These are phyloP conservation scores for Microbotryomycetes sp. DNA, from an alignment of 1,284 basidiomycete genomes.

Conservation along the genomic window DNA sequence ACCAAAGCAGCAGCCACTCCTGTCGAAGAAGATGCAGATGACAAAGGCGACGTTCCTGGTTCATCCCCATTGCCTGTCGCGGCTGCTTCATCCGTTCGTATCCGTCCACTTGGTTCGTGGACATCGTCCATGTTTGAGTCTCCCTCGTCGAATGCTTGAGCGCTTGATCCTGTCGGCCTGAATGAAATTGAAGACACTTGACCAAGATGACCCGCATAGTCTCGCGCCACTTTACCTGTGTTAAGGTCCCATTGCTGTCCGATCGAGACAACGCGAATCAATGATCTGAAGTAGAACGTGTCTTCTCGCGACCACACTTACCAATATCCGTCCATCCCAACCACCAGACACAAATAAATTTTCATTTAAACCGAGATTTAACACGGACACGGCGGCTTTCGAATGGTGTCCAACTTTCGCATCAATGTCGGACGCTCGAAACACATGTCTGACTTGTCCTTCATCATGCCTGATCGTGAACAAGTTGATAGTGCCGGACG, in stretches of 20 bases:
- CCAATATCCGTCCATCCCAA: constrained; percentile 87
- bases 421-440: constrained; percentile 42
- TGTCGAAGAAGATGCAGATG: constrained; percentile 4
- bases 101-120: constrained; percentile 6
- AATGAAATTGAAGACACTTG: constrained; percentile 79
- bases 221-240: constrained; percentile 71
- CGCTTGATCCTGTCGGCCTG: constrained; percentile 53
- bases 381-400: constrained; percentile 73
- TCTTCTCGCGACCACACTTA: constrained; percentile 49
- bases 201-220: constrained; percentile 73
- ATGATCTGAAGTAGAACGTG: too few species aligned
- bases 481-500: constrained; percentile 82
- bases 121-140: constrained; percentile 12
- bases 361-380: constrained; percentile 73
- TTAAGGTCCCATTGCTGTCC: constrained; percentile 94
- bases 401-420: constrained; percentile 45
- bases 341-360: constrained; percentile 81
- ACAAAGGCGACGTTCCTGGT: constrained; percentile 17
- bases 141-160: constrained; percentile 27
- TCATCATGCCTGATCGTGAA: constrained; percentile 89
- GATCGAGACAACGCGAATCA: constrained; percentile 2
- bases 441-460: constrained; percentile 66
- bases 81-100: constrained; percentile 39
- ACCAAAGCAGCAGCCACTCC: constrained; percentile 8
- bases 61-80: constrained; percentile 15